Evolutionary conservation across 2,329 filamentous ascomycete species (phyloP).

Genomic region (Beauveria caledonica): DNA sequence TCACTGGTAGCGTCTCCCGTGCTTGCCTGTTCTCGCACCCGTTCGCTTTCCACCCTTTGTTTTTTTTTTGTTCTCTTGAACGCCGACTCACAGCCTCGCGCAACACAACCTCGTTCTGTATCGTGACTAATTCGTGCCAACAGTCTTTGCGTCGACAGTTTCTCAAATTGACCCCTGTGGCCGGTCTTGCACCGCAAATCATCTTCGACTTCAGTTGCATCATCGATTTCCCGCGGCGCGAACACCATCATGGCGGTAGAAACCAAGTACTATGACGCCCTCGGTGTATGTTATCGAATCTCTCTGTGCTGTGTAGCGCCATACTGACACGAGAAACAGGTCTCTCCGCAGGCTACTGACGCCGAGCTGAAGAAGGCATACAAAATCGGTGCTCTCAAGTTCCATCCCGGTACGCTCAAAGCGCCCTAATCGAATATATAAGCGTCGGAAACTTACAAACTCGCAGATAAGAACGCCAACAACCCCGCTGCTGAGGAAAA

Average conservation of each 20-base stretch:
- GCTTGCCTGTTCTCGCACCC: neutral
- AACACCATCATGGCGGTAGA: slow-evolving; percentile 63
- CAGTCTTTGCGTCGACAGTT: neutral
- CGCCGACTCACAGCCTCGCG: neutral
- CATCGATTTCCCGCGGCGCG: neutral
- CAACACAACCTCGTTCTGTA: neutral
- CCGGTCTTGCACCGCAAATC: neutral
- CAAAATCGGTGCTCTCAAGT: slow-evolving; percentile 74
- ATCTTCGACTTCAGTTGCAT: neutral
- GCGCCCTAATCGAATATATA: neutral
- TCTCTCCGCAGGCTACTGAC: slow-evolving; percentile 71
- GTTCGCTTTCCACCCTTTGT: neutral
- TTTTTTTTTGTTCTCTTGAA: neutral
- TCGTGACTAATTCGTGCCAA: neutral
- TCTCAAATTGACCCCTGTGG: neutral
- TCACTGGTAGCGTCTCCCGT: neutral
- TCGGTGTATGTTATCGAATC: slow-evolving; percentile 54
- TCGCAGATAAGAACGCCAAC: slow-evolving; percentile 85
- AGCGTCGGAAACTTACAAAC: slow-evolving; percentile 14
- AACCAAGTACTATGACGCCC: slow-evolving; percentile 68
- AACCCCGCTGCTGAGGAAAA: slow-evolving; percentile 92
- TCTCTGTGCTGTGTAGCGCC: too few relatives aligned
- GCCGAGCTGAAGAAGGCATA: slow-evolving; percentile 86
- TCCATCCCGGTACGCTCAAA: slow-evolving; percentile 62
- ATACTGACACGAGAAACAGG: slow-evolving; percentile 38